Evolutionary conservation across 495 filamentous ascomycete genomes (phyloP).

Genomic region (Baudoinia panamericana): DNA sequence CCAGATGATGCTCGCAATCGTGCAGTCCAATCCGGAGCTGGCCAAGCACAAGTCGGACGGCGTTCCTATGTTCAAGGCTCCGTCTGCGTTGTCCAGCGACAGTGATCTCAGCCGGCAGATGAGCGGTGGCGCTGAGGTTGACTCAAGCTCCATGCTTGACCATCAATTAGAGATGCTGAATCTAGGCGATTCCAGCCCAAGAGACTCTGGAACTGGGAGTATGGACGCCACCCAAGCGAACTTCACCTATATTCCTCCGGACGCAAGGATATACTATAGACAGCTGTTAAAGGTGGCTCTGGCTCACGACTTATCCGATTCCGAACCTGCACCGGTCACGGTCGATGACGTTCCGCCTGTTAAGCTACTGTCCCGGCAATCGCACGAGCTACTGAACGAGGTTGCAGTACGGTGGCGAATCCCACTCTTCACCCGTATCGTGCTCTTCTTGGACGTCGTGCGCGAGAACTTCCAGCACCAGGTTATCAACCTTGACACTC

Average conservation of each 20-base stretch:
- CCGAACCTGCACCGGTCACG: slow-evolving; percentile 39
- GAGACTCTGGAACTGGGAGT: slow-evolving; percentile 28
- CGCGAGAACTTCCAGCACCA: slow-evolving; percentile 75
- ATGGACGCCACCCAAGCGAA: slow-evolving; percentile 34
- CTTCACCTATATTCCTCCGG: slow-evolving; percentile 81
- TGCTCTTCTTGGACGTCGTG: slow-evolving; percentile 75
- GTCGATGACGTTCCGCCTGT: slow-evolving; percentile 41
- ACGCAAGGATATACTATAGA: slow-evolving; percentile 69
- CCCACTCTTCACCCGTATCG: slow-evolving; percentile 64
- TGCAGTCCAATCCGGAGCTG: slow-evolving; percentile 76
- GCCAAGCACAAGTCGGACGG: slow-evolving; percentile 50
- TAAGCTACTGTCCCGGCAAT: slow-evolving; percentile 66
- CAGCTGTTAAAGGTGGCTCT: slow-evolving; percentile 63
- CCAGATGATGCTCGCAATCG: slow-evolving; percentile 81
- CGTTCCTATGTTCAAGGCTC: too few species aligned
- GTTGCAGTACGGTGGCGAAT: slow-evolving; percentile 82
- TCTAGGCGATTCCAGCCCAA: slow-evolving; percentile 37
- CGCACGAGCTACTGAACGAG: slow-evolving; percentile 71
- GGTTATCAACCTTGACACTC: slow-evolving; percentile 63
- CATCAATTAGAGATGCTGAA: slow-evolving; percentile 66
- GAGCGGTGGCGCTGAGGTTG: slow-evolving; percentile 33
- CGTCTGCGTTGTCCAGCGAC: slow-evolving; percentile 37
- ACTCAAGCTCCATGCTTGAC: slow-evolving; percentile 55
- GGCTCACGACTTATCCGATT: slow-evolving; percentile 51
- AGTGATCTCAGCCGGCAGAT: slow-evolving; percentile 46